Base-by-base conservation (phyloP, 108 stramenopile species). In the Stephanodiscus minutulus region DNA sequence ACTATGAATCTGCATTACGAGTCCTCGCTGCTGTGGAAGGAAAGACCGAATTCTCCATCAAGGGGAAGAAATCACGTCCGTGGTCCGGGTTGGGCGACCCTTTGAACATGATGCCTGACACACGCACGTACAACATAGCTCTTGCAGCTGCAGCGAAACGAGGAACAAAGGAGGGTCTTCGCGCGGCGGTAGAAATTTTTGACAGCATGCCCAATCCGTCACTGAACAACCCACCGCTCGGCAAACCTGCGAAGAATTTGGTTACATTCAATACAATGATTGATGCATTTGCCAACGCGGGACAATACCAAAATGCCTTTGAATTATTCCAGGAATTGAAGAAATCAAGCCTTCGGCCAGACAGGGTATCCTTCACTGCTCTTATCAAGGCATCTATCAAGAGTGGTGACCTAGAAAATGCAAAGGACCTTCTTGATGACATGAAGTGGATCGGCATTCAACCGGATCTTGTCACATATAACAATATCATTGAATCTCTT, bases 261-360 rank as follows among this genome's bases (percentile, higher is more conserved):
- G 87, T 93, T 36, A 84, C 91, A 12, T 95, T 87, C 77, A 95
- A 92, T 58, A 86, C 88, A 17, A 85, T 95, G 74, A 83, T 95
- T 33, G 78, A 84, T 50, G 88, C 81, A 6, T 81, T 85, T 58
- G 84, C 88, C 25, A 82, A 61, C 22, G 70, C 56, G 35, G 85
- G 86, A 9, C 63, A 73, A n/a, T 83, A 64, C 41, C 71, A 85
- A n/a, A 85, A 91, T 59, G 91, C 91, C 0, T 66, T 81, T 50
- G 69, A 70, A 25, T 50, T 88, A 0, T 89, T 91, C 46, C 75
- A 78, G 33, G 46, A 31, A 28, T 84, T 92, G 86, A 88, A 84
- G 47, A 54, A 74, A 33, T 53, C 79, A 18, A 78, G 72, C 27
- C 55, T 95, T 46, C 74, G 59, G 55, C 94, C 94, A 15, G 91